Conservation (phyloP, 768 basidiomycete species). For the Mycena amicta region DNA sequence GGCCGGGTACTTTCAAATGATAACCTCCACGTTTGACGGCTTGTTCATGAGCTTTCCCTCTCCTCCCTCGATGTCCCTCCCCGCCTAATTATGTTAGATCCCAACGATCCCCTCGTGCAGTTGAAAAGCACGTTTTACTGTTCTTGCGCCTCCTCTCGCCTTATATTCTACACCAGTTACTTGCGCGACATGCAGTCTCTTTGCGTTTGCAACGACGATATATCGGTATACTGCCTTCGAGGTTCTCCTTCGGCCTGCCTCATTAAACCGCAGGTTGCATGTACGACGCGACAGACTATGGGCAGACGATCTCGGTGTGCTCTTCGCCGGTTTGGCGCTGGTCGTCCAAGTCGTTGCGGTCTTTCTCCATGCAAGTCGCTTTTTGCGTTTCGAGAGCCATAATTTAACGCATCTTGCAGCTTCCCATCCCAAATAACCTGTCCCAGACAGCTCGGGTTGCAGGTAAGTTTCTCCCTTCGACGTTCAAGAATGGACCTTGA, state of each 20-base stretch:
- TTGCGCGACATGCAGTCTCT: constrained; percentile 2
- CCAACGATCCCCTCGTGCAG: neutral
- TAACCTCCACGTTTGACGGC: no score
- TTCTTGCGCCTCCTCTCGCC: no score
- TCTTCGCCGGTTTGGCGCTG: constrained; percentile 5
- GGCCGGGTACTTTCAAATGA: no score
- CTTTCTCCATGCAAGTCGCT: constrained; percentile 4
- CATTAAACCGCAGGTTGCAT: neutral
- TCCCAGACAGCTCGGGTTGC: constrained; percentile 10
- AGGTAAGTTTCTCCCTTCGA: neutral
- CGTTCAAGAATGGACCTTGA: neutral
- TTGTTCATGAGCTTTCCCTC: no score
- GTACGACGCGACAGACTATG: neutral
- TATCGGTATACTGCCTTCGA: neutral
- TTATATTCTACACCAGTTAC: no score
- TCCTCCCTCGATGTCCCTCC: neutral
- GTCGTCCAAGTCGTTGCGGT: constrained; percentile 6
- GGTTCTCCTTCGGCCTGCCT: neutral
- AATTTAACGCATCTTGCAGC: neutral
- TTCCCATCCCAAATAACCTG: constrained; percentile 12
- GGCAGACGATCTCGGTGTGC: constrained; percentile 3
- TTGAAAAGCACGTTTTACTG: neutral
- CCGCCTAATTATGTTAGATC: neutral
- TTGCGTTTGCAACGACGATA: neutral
- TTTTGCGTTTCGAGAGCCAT: neutral